Conservation (phyloP, 495 filamentous ascomycete species). For the Penicillium simplicissimum region DNA sequence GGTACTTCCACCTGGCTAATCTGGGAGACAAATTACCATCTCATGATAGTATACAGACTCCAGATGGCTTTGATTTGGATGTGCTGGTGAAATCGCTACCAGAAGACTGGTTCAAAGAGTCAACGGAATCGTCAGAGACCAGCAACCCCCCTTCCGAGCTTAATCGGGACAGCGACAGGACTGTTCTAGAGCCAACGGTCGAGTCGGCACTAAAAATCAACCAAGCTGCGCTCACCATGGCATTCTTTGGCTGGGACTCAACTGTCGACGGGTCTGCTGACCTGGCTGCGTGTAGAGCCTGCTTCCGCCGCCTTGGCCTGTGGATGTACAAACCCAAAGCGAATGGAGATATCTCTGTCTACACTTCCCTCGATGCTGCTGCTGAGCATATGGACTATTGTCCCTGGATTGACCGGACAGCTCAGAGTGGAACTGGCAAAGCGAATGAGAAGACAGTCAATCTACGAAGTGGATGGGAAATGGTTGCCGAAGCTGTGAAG, state of each 20-base stretch:
- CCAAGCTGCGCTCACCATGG: constrained; percentile 68
- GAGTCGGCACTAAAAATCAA: constrained; percentile 45
- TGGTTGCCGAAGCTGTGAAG: constrained; percentile 41
- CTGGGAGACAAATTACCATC: constrained; percentile 53
- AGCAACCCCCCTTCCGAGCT: not conserved
- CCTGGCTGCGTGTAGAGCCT: constrained; percentile 76
- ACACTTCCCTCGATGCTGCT: constrained; percentile 61
- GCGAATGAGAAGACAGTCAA: constrained; percentile 34
- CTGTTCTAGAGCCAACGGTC: constrained; percentile 8
- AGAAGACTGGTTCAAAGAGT: constrained; percentile 24
- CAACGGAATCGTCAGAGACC: constrained; percentile 20
- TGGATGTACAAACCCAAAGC: constrained; percentile 82
- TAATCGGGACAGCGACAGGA: constrained; percentile 10
- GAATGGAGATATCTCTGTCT: constrained; percentile 58
- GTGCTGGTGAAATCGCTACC: constrained; percentile 36
- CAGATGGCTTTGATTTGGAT: constrained; percentile 44
- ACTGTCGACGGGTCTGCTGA: constrained; percentile 64
- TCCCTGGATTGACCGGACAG: constrained; percentile 67
- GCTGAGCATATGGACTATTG: constrained; percentile 79
- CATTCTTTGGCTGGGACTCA: constrained; percentile 84
- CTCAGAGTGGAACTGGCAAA: constrained; percentile 53
- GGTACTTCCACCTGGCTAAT: constrained; percentile 57
- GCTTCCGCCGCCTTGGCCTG: constrained; percentile 84
- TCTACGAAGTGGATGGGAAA: constrained; percentile 48
- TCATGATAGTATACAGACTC: constrained; percentile 48